Evolutionary conservation across 176 grass and related monocot species (phyloP).

Genomic region (Phoenix dactylifera): DNA sequence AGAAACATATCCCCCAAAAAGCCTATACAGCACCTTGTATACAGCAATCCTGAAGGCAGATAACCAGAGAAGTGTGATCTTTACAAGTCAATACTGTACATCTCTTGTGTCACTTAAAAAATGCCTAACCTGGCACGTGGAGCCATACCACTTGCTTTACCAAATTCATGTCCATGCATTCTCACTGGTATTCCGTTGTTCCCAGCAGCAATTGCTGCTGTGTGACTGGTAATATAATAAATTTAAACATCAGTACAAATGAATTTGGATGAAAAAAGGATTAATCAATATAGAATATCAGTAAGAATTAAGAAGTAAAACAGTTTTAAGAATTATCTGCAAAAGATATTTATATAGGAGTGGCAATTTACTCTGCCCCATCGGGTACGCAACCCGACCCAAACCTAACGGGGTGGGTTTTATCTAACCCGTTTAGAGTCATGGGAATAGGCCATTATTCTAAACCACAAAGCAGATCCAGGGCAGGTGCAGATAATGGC

Average conservation of each 20-base stretch:
- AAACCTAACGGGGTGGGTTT: too few relatives aligned
- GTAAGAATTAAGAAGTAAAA: not conserved
- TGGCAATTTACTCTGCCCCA: too few relatives aligned
- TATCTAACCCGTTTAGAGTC: too few relatives aligned
- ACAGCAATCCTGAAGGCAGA: conserved; percentile 68
- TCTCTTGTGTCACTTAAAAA: not conserved
- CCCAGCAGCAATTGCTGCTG: conserved; percentile 97
- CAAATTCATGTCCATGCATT: conserved; percentile 93
- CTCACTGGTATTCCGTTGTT: conserved; percentile 88
- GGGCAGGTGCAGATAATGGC: too few relatives aligned
- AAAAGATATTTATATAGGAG: too few relatives aligned
- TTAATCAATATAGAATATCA: conserved; percentile 2
- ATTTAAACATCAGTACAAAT: conserved; percentile 13
- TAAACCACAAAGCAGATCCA: too few relatives aligned
- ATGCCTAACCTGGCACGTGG: conserved; percentile 74
- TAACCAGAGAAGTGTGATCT: not conserved
- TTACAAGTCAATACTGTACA: too few relatives aligned
- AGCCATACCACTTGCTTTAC: conserved; percentile 97
- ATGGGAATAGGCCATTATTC: too few relatives aligned
- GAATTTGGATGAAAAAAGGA: not conserved
- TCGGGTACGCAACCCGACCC: too few relatives aligned
- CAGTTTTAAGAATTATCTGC: too few relatives aligned
- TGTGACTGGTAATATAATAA: conserved; percentile 53
- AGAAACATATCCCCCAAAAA: conserved; percentile 94
- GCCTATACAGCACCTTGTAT: conserved; percentile 96